Evolutionary conservation across 495 filamentous ascomycete genomes (phyloP).

Genomic region (Trichocladium uniseriatum): DNA sequence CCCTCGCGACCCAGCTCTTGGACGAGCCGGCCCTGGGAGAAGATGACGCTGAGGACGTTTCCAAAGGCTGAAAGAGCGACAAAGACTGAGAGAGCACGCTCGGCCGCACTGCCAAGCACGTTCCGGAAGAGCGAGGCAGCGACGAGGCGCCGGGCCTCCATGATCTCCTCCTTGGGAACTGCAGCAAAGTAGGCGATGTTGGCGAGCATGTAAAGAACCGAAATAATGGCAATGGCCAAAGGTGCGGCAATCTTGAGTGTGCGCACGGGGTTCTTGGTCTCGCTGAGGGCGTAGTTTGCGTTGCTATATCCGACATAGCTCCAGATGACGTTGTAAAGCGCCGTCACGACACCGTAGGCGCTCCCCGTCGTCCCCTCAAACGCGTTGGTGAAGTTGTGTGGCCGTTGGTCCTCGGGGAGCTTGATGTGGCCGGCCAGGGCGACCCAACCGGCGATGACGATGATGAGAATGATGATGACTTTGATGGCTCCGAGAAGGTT

Average conservation of each 20-base stretch:
- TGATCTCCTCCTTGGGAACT: constrained; percentile 53
- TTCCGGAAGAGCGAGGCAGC: constrained; percentile 59
- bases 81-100: constrained; percentile 56
- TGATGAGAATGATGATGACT: constrained; percentile 55
- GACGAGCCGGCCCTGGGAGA: constrained; percentile 57
- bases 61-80: constrained; percentile 65
- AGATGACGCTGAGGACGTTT: constrained; percentile 61
- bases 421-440: constrained; percentile 48
- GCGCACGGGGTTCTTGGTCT: constrained; percentile 52
- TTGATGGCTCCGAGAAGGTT: constrained; percentile 62
- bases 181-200: constrained; percentile 69
- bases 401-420: constrained; percentile 37
- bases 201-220: constrained; percentile 56
- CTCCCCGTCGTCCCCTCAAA: constrained; percentile 50
- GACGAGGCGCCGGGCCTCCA: constrained; percentile 49
- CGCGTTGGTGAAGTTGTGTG: constrained; percentile 57
- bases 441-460: constrained; percentile 56
- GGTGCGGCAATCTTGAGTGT: constrained; percentile 58
- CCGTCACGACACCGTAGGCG: constrained; percentile 54
- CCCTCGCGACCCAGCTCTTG: constrained; percentile 60
- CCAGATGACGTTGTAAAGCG: constrained; percentile 58
- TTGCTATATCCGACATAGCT: constrained; percentile 59
- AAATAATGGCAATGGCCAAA: constrained; percentile 49
- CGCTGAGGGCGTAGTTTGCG: constrained; percentile 51
- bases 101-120: constrained; percentile 49